phyloP scores from a whole-genome alignment of 495 filamentous ascomycete genomes.

The Amniculicola lignicola region DNA sequence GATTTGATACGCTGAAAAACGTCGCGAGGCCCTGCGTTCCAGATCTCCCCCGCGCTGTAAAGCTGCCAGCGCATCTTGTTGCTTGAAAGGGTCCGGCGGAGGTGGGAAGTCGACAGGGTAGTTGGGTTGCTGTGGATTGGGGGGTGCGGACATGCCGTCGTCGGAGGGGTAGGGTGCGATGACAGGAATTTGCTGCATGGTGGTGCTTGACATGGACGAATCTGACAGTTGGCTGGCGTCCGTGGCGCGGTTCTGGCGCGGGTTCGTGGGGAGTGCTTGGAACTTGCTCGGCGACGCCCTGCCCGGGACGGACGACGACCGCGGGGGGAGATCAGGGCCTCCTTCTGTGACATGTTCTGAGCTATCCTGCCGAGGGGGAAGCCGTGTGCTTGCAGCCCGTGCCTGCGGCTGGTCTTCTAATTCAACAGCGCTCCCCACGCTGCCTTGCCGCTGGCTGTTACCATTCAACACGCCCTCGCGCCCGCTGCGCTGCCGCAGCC shows the following conservation, averaged over 20 bases:
- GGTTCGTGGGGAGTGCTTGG: slow-evolving; percentile 38
- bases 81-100: slow-evolving; percentile 60
- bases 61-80: slow-evolving; percentile 87
- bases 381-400: slow-evolving; percentile 35
- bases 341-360: slow-evolving; percentile 49
- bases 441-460: slow-evolving; percentile 56
- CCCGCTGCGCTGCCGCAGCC: slow-evolving; percentile 74
- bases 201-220: slow-evolving; percentile 63
- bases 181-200: slow-evolving; percentile 66
- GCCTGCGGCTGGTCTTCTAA: slow-evolving; percentile 56
- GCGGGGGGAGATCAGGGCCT: slow-evolving; percentile 47
- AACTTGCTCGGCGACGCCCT: slow-evolving; percentile 37
- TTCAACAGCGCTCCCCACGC: slow-evolving; percentile 58
- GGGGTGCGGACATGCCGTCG: slow-evolving; percentile 51
- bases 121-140: slow-evolving; percentile 62
- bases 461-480: slow-evolving; percentile 53
- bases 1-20: slow-evolving; percentile 95
- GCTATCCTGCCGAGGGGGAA: slow-evolving; percentile 49
- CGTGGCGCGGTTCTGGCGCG: slow-evolving; percentile 46
- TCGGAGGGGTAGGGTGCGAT: slow-evolving; percentile 62
- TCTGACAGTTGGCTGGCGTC: slow-evolving; percentile 42
- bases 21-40: slow-evolving; percentile 85
- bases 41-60: slow-evolving; percentile 87
- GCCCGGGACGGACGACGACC: slow-evolving; percentile 45
- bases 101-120: slow-evolving; percentile 33